Evolutionary conservation across 2,329 filamentous ascomycete genomes (phyloP).

Genomic region (Endothia cerciana): DNA sequence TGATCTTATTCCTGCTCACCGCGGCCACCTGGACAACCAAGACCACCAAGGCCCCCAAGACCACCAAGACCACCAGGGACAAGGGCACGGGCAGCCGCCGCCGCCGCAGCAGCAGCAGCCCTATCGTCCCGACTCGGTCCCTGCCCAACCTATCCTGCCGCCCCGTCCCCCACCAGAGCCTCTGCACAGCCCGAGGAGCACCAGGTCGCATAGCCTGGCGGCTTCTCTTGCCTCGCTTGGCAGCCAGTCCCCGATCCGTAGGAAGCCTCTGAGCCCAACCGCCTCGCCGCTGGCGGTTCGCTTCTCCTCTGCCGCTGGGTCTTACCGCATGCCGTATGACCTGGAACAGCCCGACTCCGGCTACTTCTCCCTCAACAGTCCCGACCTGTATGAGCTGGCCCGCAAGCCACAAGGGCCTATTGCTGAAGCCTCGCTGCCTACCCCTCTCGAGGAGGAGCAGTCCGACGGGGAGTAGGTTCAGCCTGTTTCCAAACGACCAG

Average conservation of each 20-base stretch:
- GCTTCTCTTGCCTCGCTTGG: slow-evolving; percentile 36
- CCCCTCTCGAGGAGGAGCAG: slow-evolving; percentile 15
- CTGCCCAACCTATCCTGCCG: slow-evolving; percentile 12
- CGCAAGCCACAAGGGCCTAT: slow-evolving; percentile 36
- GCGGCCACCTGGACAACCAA: slow-evolving; percentile 1
- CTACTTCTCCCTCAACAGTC: slow-evolving; percentile 61
- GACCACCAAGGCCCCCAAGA: neutral
- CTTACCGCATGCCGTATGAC: slow-evolving; percentile 38
- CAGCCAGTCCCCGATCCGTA: slow-evolving; percentile 49
- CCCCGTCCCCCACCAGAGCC: slow-evolving; percentile 23
- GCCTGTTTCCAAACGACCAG: neutral
- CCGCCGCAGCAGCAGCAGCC: slow-evolving; percentile 3
- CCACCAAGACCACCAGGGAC: neutral
- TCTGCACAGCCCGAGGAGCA: slow-evolving; percentile 36
- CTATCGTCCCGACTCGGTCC: slow-evolving; percentile 20
- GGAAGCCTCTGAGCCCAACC: slow-evolving; percentile 63
- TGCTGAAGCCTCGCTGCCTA: slow-evolving; percentile 26
- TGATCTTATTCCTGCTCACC: neutral
- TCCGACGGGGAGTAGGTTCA: slow-evolving; percentile 29
- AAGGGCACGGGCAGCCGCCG: slow-evolving; percentile 14
- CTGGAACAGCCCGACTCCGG: slow-evolving; percentile 57
- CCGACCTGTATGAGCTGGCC: slow-evolving; percentile 58
- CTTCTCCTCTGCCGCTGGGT: slow-evolving; percentile 47
- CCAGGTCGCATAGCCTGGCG: slow-evolving; percentile 39
- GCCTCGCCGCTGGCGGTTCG: slow-evolving; percentile 56